phyloP scores from a whole-genome alignment of 768 basidiomycete species.

The Paxillus rubicundulus region DNA sequence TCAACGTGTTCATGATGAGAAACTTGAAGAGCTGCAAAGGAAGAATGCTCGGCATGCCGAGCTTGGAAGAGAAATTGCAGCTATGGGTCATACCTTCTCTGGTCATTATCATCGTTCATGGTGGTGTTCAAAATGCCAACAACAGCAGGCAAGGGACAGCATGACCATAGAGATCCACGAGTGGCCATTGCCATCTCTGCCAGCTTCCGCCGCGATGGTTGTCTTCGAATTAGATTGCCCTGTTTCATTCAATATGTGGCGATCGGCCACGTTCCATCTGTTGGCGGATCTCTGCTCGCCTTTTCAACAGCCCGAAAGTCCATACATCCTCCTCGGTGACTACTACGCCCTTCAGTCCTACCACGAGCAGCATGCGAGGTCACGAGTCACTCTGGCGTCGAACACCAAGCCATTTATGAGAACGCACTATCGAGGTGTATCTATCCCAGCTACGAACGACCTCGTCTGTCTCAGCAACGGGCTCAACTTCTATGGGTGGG shows the following conservation, averaged over 20 bases:
- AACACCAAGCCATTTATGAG: conserved; percentile 29
- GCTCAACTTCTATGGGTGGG: conserved; percentile 29
- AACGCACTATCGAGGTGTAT: conserved; percentile 30
- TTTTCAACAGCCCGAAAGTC: neutral
- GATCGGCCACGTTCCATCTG: conserved; percentile 36
- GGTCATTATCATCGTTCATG: neutral
- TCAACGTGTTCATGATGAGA: conserved; percentile 10
- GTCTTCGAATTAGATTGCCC: conserved; percentile 46
- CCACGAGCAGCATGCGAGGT: conserved; percentile 2
- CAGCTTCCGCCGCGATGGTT: conserved; percentile 18
- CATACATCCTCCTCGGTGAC: neutral
- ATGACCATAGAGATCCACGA: conserved; percentile 39
- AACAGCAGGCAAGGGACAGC: conserved; percentile 3
- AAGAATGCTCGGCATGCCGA: conserved; percentile 11
- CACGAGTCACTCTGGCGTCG: conserved; percentile 38
- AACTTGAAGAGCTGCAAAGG: conserved; percentile 24
- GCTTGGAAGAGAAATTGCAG: neutral
- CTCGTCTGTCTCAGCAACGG: conserved; percentile 30
- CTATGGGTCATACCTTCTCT: neutral
- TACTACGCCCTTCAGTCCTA: neutral
- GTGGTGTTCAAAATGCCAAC: conserved; percentile 27
- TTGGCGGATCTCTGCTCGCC: conserved; percentile 34
- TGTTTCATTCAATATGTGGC: conserved; percentile 38
- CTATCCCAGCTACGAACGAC: conserved; percentile 15
- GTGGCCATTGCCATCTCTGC: conserved; percentile 42